phyloP scores from a whole-genome alignment of 352 stramenopile genomes.

The Pythium myriotylum region DNA sequence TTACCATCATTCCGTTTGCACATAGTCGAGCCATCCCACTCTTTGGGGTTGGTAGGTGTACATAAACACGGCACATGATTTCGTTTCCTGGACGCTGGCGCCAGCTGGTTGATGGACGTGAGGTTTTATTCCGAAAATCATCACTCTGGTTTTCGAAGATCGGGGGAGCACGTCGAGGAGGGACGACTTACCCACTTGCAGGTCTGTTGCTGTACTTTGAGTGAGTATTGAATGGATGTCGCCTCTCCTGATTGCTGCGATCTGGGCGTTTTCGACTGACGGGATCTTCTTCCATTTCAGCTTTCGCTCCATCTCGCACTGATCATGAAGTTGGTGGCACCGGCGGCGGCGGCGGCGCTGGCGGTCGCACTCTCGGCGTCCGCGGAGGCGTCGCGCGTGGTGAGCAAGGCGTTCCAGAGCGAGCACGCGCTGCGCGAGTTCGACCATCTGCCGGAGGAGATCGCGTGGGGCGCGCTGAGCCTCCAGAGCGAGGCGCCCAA shows the following conservation, averaged over 20 bases:
- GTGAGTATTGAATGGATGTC: too few relatives aligned
- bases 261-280: too few relatives aligned
- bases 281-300: not conserved
- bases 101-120: too few relatives aligned
- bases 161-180: too few relatives aligned
- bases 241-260: too few relatives aligned
- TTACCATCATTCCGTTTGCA: constrained; percentile 7
- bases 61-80: too few relatives aligned
- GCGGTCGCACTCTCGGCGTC: constrained; percentile 9
- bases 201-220: too few relatives aligned
- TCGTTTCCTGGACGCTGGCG: too few relatives aligned
- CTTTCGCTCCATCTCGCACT: not conserved
- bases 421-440: constrained; percentile 10
- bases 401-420: constrained; percentile 17
- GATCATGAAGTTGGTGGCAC: constrained; percentile 20
- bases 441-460: constrained; percentile 18
- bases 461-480: constrained; percentile 16
- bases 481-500: constrained; percentile 1
- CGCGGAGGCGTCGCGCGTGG: not conserved
- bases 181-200: too few relatives aligned
- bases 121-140: too few relatives aligned
- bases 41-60: too few relatives aligned
- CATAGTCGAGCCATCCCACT: not conserved
- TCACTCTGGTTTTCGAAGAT: too few relatives aligned
- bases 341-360: constrained; percentile 10